Evolutionary conservation across 2,329 filamentous ascomycete species (phyloP).

Genomic region (Curvularia spicifera): DNA sequence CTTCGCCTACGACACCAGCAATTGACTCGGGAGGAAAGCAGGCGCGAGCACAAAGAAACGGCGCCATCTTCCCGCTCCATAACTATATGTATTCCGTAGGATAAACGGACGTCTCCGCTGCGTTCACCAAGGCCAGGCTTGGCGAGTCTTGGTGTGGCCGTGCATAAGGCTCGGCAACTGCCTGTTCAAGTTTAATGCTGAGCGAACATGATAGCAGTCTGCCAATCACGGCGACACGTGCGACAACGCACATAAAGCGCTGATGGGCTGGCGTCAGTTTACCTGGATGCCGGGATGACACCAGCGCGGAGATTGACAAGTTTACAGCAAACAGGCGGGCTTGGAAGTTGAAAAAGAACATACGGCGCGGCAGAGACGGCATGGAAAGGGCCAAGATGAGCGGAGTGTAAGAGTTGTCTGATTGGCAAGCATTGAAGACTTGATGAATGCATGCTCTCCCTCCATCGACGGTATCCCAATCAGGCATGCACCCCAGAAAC

Average conservation of each 20-base stretch:
- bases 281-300: slow-evolving; percentile 24
- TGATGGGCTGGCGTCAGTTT: slow-evolving; percentile 9
- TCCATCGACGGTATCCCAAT: background rate
- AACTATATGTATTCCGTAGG: slow-evolving; percentile 24
- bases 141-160: slow-evolving; percentile 29
- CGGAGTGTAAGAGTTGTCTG: no score
- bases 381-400: background rate
- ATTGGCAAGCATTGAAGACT: background rate
- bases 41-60: slow-evolving; percentile 10
- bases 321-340: slow-evolving; percentile 17
- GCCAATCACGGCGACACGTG: slow-evolving; percentile 42
- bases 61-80: background rate
- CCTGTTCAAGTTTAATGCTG: slow-evolving; percentile 25
- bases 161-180: slow-evolving; percentile 37
- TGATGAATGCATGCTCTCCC: background rate
- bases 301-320: slow-evolving; percentile 1
- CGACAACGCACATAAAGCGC: slow-evolving; percentile 13
- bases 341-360: background rate
- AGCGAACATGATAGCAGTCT: slow-evolving; percentile 32
- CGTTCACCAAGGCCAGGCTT: slow-evolving; percentile 1
- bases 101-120: slow-evolving; percentile 18
- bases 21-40: slow-evolving; percentile 1
- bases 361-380: background rate
- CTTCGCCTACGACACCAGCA: slow-evolving; percentile 4
- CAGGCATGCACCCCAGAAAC: slow-evolving; percentile 6